Conservation (phyloP, 371 early-diverging fungal genomes). For the Mucor sp. region DNA sequence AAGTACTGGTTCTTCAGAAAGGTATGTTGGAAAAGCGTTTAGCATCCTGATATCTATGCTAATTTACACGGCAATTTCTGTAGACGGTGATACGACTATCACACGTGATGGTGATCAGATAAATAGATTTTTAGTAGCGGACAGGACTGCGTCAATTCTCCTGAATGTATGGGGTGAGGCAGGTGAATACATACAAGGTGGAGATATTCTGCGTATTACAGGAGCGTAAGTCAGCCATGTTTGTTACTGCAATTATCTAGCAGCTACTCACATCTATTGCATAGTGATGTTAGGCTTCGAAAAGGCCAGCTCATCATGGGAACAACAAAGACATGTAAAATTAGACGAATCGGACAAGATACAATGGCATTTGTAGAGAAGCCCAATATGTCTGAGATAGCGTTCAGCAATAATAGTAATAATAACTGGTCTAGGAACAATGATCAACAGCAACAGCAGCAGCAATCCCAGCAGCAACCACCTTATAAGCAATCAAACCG, state of each 20-base stretch:
- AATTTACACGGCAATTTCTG: background rate
- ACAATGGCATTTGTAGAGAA: conserved; percentile 38
- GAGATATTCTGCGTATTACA: conserved; percentile 58
- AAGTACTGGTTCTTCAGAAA: conserved; percentile 59
- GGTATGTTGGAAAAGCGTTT: conserved; percentile 20
- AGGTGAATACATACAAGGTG: conserved; percentile 47
- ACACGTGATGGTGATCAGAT: conserved; percentile 54
- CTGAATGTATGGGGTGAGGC: conserved; percentile 53
- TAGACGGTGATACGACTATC: conserved; percentile 36
- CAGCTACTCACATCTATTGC: background rate
- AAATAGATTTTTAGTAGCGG: conserved; percentile 57
- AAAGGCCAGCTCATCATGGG: conserved; percentile 24
- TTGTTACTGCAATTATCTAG: background rate
- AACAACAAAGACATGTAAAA: conserved; percentile 19
- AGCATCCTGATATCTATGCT: background rate
- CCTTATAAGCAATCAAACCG: background rate
- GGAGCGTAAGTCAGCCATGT: conserved; percentile 44
- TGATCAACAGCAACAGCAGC: conserved; percentile 5
- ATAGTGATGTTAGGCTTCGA: conserved; percentile 26
- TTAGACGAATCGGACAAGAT: conserved; percentile 42
- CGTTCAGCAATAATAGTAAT: conserved; percentile 1
- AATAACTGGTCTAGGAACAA: conserved; percentile 7
- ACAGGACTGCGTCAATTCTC: conserved; percentile 51
- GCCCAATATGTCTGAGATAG: conserved; percentile 40
- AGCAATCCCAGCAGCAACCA: background rate